phyloP scores from a whole-genome alignment of 225 moss, liverwort and hornwort genomes.

The Pseudoscleropodium purum region DNA sequence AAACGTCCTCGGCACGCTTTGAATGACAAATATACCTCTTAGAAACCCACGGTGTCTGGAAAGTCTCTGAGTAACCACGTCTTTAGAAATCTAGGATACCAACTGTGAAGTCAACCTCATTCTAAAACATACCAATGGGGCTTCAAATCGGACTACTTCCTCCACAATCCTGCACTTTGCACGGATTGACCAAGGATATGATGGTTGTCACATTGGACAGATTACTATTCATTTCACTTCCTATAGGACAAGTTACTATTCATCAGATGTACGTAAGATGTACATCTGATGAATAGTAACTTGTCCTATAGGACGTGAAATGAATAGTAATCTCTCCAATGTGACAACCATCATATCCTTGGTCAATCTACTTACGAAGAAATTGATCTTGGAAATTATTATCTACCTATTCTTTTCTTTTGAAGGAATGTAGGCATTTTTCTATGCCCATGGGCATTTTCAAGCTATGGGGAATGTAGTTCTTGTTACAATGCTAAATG shows the following conservation, averaged over 20 bases:
- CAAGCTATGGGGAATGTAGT: fast-evolving
- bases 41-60: neutral
- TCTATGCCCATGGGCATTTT: neutral
- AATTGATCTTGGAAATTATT: neutral
- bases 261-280: no score
- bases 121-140: neutral
- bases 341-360: no score
- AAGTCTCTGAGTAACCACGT: neutral
- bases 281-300: no score
- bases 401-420: neutral
- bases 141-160: neutral
- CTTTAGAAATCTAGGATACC: neutral
- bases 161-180: neutral
- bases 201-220: no score
- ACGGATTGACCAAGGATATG: no score
- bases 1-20: neutral
- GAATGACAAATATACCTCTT: neutral
- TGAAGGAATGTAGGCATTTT: neutral
- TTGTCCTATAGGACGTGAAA: no score
- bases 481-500: neutral
- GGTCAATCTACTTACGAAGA: neutral
- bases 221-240: no score
- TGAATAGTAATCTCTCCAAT: no score
- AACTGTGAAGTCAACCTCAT: neutral
- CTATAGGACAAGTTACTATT: no score